Evolutionary conservation across 148 eudicot species (phyloP).

Genomic region (Nepenthes mirabilis): DNA sequence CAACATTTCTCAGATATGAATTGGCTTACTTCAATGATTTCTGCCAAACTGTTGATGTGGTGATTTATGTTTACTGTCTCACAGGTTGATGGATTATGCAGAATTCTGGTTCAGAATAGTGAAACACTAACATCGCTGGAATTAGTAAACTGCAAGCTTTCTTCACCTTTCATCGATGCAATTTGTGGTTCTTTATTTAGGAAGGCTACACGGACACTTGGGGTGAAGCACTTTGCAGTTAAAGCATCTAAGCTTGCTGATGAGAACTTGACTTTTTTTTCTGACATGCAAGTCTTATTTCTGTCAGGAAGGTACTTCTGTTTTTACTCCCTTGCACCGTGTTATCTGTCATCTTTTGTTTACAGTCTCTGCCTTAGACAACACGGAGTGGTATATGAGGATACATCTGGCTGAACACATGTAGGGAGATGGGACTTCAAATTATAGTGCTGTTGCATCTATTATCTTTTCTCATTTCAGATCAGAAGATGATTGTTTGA

Average conservation of each 20-base stretch:
- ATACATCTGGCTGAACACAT: no score
- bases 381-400: no score
- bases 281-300: slow-evolving; percentile 38
- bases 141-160: slow-evolving; percentile 63
- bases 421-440: no score
- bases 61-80: background rate
- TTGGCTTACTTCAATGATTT: background rate
- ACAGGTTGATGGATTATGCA: slow-evolving; percentile 68
- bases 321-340: background rate
- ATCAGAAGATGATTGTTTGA: no score
- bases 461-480: no score
- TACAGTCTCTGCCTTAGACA: no score
- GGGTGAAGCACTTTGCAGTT: slow-evolving; percentile 55
- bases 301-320: slow-evolving; percentile 42
- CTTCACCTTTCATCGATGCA: slow-evolving; percentile 37
- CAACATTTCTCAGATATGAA: no score
- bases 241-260: slow-evolving; percentile 56
- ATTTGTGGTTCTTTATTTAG: slow-evolving; percentile 38
- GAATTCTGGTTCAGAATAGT: slow-evolving; percentile 51
- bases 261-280: slow-evolving; percentile 21
- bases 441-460: no score
- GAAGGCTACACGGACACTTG: slow-evolving; percentile 24
- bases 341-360: background rate
- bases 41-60: background rate
- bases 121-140: slow-evolving; percentile 49